These are phyloP conservation scores for Aspergillus versicolor DNA, from an alignment of 2,329 filamentous ascomycete genomes.

Conservation along the genomic window DNA sequence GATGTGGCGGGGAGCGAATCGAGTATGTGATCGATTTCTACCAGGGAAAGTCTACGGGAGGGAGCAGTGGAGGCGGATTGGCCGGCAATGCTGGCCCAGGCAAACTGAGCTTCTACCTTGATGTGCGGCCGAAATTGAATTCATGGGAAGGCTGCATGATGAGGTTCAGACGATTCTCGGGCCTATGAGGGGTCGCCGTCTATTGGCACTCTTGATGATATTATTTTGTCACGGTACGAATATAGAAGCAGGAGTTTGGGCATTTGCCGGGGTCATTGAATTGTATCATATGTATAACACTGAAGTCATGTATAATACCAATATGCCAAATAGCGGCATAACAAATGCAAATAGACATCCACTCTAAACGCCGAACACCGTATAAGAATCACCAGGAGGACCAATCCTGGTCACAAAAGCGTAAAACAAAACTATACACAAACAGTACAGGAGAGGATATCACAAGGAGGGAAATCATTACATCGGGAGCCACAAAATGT, in stretches of 20 bases:
- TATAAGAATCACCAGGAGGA: constrained; percentile 14
- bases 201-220: background rate
- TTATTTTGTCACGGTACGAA: constrained; percentile 17
- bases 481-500: constrained; percentile 2
- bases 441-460: constrained; percentile 35
- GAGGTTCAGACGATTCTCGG: constrained; percentile 51
- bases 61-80: constrained; percentile 29
- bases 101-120: constrained; percentile 62
- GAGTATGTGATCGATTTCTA: constrained; percentile 99
- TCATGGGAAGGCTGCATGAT: constrained; percentile 61
- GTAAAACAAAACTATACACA: constrained; percentile 22
- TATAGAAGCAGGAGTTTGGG: constrained; percentile 29
- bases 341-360: constrained; percentile 23
- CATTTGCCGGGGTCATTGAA: constrained; percentile 20
- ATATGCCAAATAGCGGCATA: constrained; percentile 16
- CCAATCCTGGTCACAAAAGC: constrained; percentile 9
- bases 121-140: constrained; percentile 66
- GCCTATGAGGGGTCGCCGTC: constrained; percentile 35
- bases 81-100: constrained; percentile 33
- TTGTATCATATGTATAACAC: constrained; percentile 36
- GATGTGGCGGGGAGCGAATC: constrained; percentile 71
- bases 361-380: constrained; percentile 22
- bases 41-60: constrained; percentile 59
- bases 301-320: constrained; percentile 36
- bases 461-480: constrained; percentile 21